phyloP scores from a whole-genome alignment of 805 yeast genomes.

The Nakazawaea molendinolei region DNA sequence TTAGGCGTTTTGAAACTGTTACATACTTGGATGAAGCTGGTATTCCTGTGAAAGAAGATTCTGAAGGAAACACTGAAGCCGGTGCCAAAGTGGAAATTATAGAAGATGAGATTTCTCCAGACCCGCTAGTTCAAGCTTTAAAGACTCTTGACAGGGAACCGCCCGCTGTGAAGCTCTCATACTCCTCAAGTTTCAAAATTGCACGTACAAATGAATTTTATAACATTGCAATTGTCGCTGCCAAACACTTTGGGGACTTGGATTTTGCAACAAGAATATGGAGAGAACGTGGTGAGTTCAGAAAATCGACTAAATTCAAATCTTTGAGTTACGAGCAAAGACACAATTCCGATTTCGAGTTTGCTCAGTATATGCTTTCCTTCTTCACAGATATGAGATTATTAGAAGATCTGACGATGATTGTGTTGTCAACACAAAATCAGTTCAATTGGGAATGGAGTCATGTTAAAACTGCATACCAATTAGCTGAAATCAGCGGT shows the following conservation, averaged over 20 bases:
- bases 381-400: slow-evolving; percentile 49
- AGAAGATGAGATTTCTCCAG: slow-evolving; percentile 12
- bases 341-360: slow-evolving; percentile 48
- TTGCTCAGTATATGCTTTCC: slow-evolving; percentile 67
- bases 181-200: slow-evolving; percentile 20
- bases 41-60: slow-evolving; percentile 18
- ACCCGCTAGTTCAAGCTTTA: slow-evolving; percentile 11
- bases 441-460: slow-evolving; percentile 64
- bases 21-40: slow-evolving; percentile 28
- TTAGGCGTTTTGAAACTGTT: slow-evolving; percentile 26
- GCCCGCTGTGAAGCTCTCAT: slow-evolving; percentile 9
- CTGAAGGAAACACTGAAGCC: slow-evolving; percentile 13
- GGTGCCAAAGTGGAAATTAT: slow-evolving; percentile 13
- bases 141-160: slow-evolving; percentile 9
- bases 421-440: slow-evolving; percentile 59
- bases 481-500: slow-evolving; percentile 35
- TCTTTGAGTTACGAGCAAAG: slow-evolving; percentile 27
- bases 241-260: slow-evolving; percentile 45
- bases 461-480: slow-evolving; percentile 35
- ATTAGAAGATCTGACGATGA: slow-evolving; percentile 62
- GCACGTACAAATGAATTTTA: slow-evolving; percentile 45
- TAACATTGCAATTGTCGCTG: slow-evolving; percentile 59
- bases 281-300: slow-evolving; percentile 71
- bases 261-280: slow-evolving; percentile 62
- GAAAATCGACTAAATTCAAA: slow-evolving; percentile 49